A percentile compares a stretch with the other conserved stretches of the same genome.
Evolutionary conservation across 2,329 filamentous ascomycete genomes (phyloP).

Genomic region (Xylaria sp.): DNA sequence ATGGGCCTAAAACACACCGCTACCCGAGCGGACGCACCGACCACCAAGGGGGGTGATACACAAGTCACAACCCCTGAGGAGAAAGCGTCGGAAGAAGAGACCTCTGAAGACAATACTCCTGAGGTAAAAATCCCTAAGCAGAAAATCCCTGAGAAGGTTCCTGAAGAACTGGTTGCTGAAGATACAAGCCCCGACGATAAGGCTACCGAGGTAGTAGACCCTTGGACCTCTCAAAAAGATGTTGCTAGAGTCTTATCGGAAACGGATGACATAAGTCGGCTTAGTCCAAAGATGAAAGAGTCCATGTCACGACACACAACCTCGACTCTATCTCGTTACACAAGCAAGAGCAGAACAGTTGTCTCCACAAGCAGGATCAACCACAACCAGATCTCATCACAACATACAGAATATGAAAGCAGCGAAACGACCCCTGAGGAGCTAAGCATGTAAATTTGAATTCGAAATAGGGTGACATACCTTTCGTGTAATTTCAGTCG

Average conservation of each 20-base stretch:
- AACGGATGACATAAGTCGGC: neutral
- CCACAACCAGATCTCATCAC: slow-evolving; percentile 18
- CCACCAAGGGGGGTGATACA: neutral
- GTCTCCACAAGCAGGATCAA: slow-evolving; percentile 25
- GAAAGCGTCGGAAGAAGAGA: neutral
- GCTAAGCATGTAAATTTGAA: slow-evolving; percentile 2
- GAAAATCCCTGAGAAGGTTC: neutral
- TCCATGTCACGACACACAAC: slow-evolving; percentile 17
- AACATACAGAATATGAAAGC: slow-evolving; percentile 20
- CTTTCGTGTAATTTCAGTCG: too few relatives aligned
- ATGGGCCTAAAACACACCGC: neutral
- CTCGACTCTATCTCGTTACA: slow-evolving; percentile 21
- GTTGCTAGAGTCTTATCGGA: neutral
- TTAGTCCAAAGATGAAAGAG: slow-evolving; percentile 6
- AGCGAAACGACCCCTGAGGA: slow-evolving; percentile 15
- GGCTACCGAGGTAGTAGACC: neutral
- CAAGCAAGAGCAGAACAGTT: slow-evolving; percentile 17
- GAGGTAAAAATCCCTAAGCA: neutral
- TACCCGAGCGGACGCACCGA: neutral
- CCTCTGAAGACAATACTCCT: neutral
- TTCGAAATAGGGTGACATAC: neutral
- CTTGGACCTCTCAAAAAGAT: neutral
- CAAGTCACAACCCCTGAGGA: neutral
- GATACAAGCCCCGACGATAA: neutral
- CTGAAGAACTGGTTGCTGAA: neutral